These are phyloP conservation scores for Lepidopterella palustris DNA, from an alignment of 495 filamentous ascomycete genomes.

Conservation along the genomic window DNA sequence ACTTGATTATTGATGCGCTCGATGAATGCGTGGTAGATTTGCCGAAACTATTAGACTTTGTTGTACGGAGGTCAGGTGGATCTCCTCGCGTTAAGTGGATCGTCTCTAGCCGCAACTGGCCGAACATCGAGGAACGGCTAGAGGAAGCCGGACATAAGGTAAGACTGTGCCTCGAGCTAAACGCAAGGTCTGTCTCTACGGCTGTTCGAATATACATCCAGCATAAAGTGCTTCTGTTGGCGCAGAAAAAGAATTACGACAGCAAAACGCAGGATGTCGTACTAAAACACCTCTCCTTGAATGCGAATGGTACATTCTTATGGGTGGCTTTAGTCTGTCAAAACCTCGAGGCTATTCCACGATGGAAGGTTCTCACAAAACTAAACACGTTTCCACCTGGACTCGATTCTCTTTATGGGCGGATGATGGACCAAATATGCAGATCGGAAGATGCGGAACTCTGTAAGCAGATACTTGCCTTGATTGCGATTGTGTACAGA, in stretches of 20 bases:
- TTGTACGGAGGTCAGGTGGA: conserved; percentile 17
- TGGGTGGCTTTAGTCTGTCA: not conserved
- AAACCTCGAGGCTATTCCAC: not conserved
- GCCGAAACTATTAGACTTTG: conserved; percentile 13
- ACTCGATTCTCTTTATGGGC: not conserved
- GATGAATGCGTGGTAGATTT: conserved; percentile 2
- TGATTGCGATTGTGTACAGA: not conserved
- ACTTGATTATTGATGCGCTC: conserved; percentile 26
- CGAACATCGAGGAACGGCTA: conserved; percentile 32
- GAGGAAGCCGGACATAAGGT: conserved; percentile 6
- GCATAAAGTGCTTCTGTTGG: not conserved
- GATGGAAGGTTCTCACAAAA: not conserved
- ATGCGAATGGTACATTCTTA: not conserved
- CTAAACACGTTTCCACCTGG: not conserved
- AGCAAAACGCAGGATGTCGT: not conserved
- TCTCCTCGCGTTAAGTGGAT: conserved; percentile 36
- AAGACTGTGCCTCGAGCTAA: conserved; percentile 34
- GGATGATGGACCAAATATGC: not conserved
- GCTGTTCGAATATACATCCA: not conserved
- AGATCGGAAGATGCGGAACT: not conserved
- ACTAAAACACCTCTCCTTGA: not conserved
- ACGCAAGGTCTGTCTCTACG: conserved; percentile 19
- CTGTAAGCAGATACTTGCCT: not conserved
- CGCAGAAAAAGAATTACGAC: not conserved
- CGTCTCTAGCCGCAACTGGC: conserved; percentile 34